These are phyloP conservation scores for Vitis rupestris DNA, from an alignment of 164 flowering plant genomes.

Conservation along the genomic window DNA sequence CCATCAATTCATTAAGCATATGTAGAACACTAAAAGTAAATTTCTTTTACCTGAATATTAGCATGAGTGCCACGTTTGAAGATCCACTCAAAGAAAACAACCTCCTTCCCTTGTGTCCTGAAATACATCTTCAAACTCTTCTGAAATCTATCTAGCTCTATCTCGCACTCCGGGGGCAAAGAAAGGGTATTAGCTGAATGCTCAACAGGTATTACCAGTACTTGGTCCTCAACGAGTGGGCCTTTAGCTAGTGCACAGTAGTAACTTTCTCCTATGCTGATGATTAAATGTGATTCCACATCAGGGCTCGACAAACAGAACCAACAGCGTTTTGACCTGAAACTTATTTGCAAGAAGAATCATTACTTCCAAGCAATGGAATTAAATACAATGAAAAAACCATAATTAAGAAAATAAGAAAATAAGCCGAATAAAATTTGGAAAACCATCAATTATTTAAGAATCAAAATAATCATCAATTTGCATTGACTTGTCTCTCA, in stretches of 20 bases:
- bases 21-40: background rate
- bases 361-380: background rate
- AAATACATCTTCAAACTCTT: conserved; percentile 58
- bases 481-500: too few relatives aligned
- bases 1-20: background rate
- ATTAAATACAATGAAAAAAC: background rate
- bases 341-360: conserved; percentile 8
- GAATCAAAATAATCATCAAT: background rate
- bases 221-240: conserved; percentile 80
- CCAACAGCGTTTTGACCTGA: conserved; percentile 93
- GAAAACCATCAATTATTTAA: background rate
- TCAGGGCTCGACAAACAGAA: conserved; percentile 90
- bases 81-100: conserved; percentile 84
- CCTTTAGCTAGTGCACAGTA: conserved; percentile 94
- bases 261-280: conserved; percentile 71
- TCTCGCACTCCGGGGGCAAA: conserved; percentile 45
- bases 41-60: conserved; percentile 79
- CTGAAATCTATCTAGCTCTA: conserved; percentile 57
- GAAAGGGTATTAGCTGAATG: conserved; percentile 70
- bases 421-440: background rate
- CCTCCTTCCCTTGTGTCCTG: conserved; percentile 64
- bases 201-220: conserved; percentile 76
- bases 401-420: background rate
- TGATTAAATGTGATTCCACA: conserved; percentile 84
- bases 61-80: conserved; percentile 75